Evolutionary conservation across 352 stramenopile genomes (phyloP), one percentile per base, ranked within the genome.

Genomic region (Chrysophaeum taylorii): DNA sequence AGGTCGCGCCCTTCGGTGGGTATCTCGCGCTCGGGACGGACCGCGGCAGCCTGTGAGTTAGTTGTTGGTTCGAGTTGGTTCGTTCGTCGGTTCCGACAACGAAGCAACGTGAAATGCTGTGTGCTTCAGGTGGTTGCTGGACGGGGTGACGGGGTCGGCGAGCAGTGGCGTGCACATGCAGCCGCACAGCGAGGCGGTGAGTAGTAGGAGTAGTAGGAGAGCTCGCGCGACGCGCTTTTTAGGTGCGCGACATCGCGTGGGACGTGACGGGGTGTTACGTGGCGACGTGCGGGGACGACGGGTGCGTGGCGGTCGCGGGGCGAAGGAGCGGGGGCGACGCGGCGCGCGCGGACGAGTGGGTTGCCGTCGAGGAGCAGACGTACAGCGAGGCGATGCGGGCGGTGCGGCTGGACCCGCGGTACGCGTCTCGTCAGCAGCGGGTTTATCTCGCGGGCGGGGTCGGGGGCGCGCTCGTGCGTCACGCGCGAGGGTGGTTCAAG

Each of bases 401-500:
- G 16, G 69, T 80, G 9, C 48, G 41, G 36, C 50, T 81, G 21
- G 76, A 81, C 42, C 76, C 76, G 50, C 61, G 68, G 23, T 81
- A 76, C 70, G 70, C 57, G 5, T 69, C 41, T 25, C 72, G 45
- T 31, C 14, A 69, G 0, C 63, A 75, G 25, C 14, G 33, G 62
- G 70, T 70, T 0, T 78, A 81, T 18, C 52, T 80, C 29, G 63
- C 64, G 21, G 76, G 76, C 21, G 71, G 70, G 18, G 27, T 64
- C 23, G 29, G 35, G 1, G 73, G 75, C 12, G 71, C 64, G 9
- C 18, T 71, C 16, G 27, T 39, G 9, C n/a, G 29, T 9, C 57
- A 38, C 27, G 71, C 45, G 70, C 82, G 31, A 39, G 78, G 78
- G 23, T 83, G 75, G 75, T 71, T 82, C 27, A 43, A 29, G 5